A percentile compares a stretch with the other conserved stretches of the same genome.
Conservation (phyloP, 2,329 filamentous ascomycete genomes). For the Aspergillus novoparasiticus region DNA sequence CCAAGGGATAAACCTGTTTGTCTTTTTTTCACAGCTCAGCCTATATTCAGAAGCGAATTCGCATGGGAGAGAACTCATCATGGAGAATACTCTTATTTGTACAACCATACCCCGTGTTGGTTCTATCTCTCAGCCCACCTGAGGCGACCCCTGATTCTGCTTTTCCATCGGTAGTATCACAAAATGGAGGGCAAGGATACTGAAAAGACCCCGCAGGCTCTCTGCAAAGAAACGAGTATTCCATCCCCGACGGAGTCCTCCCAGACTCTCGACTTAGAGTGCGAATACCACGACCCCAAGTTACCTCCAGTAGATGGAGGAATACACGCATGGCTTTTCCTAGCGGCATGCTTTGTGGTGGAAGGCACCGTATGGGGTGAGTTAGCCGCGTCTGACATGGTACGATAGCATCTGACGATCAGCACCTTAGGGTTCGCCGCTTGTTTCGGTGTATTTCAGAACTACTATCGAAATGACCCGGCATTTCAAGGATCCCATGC, state of each 20-base stretch:
- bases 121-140: neutral
- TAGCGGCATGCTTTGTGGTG: conserved; percentile 54
- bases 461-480: conserved; percentile 33
- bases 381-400: conserved; percentile 12
- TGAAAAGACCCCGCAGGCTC: neutral
- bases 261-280: neutral
- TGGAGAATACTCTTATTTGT: neutral
- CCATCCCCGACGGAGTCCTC: neutral
- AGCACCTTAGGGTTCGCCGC: conserved; percentile 24
- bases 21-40: neutral
- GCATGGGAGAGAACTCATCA: neutral
- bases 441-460: conserved; percentile 36
- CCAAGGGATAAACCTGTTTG: conserved; percentile 1
- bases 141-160: neutral
- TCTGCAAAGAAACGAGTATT: neutral
- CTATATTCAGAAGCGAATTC: neutral
- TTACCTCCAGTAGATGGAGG: conserved; percentile 42
- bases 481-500: conserved; percentile 26
- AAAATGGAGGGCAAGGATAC: neutral
- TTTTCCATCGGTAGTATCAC: neutral
- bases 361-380: conserved; percentile 59
- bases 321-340: conserved; percentile 48
- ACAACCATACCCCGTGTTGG: neutral
- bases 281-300: conserved; percentile 34
- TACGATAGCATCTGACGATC: neutral